Conservation (phyloP, 2,329 filamentous ascomycete genomes). For the Decorospora gaudefroyi region DNA sequence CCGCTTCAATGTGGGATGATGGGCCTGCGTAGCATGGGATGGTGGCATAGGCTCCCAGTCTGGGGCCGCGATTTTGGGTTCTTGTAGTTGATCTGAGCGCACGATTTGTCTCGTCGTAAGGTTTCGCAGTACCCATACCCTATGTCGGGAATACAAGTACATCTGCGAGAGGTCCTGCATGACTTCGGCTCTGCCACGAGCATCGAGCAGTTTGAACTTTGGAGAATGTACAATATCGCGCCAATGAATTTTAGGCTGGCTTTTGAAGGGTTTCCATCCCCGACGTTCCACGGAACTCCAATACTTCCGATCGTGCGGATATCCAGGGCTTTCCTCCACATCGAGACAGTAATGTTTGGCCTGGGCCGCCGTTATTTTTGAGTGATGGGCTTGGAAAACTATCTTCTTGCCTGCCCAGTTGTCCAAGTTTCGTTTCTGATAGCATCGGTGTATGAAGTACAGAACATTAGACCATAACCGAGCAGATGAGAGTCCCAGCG, state of each 20-base stretch:
- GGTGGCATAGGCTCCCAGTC: neutral
- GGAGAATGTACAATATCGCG: no score
- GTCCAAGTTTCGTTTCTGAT: neutral
- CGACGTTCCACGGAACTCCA: no score
- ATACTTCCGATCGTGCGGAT: no score
- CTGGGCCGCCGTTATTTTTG: neutral
- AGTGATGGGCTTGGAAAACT: slow-evolving; percentile 4
- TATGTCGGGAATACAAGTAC: slow-evolving; percentile 9
- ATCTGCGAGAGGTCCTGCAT: slow-evolving; percentile 9
- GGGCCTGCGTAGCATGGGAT: neutral
- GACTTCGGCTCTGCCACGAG: no score
- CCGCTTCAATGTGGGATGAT: neutral
- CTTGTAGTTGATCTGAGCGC: slow-evolving; percentile 14
- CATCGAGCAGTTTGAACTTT: no score
- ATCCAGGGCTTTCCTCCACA: no score
- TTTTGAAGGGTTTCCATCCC: no score
- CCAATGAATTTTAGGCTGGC: no score
- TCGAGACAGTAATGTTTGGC: neutral
- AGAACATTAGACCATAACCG: slow-evolving; percentile 13
- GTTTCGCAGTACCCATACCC: slow-evolving; percentile 19
- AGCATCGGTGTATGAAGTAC: slow-evolving; percentile 5
- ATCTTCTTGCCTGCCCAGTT: slow-evolving; percentile 13
- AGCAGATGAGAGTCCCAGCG: slow-evolving; percentile 11
- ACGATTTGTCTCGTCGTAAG: slow-evolving; percentile 19
- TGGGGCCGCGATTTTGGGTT: neutral